Percentiles rank a stretch among this genome's conserved stretches.
phyloP scores from a whole-genome alignment of 805 yeast genomes.

The Torulaspora gathmanii region DNA sequence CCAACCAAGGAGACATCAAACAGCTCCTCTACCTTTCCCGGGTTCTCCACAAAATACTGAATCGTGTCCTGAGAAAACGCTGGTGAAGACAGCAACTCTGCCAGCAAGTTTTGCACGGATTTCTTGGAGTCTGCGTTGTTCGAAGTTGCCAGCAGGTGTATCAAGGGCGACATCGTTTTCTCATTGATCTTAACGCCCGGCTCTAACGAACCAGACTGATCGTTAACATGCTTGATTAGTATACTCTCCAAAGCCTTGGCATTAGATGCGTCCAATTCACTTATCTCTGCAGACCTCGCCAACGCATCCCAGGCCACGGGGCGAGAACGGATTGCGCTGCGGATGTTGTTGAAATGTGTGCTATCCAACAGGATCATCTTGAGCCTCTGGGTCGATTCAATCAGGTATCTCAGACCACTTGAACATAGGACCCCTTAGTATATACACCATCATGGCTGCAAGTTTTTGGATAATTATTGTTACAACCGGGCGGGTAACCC shows the following conservation, averaged over 20 bases:
- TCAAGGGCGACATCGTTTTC: constrained; percentile 19
- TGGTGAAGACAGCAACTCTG: constrained; percentile 30
- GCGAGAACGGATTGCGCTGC: constrained; percentile 66
- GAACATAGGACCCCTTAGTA: constrained; percentile 1
- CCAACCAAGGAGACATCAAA: constrained; percentile 26
- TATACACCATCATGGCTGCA: neutral
- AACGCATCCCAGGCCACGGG: constrained; percentile 92
- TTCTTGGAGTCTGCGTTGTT: constrained; percentile 30
- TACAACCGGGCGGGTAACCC: constrained; percentile 4
- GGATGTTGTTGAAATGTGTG: constrained; percentile 58
- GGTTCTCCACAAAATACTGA: constrained; percentile 22
- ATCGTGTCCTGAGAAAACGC: constrained; percentile 20
- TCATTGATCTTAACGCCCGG: constrained; percentile 21
- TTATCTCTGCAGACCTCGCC: constrained; percentile 64
- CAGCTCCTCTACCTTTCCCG: constrained; percentile 20
- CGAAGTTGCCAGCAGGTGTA: constrained; percentile 29
- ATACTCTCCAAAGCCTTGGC: constrained; percentile 32
- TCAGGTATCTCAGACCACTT: too few species aligned
- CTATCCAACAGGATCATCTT: constrained; percentile 49
- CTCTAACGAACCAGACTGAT: constrained; percentile 42
- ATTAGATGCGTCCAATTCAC: constrained; percentile 60
- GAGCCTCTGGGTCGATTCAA: neutral
- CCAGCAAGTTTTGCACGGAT: constrained; percentile 30
- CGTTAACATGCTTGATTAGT: constrained; percentile 36
- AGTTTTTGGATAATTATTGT: neutral